Conservation (phyloP, 1,284 basidiomycete genomes). For the Pseudozyma flocculosa region DNA sequence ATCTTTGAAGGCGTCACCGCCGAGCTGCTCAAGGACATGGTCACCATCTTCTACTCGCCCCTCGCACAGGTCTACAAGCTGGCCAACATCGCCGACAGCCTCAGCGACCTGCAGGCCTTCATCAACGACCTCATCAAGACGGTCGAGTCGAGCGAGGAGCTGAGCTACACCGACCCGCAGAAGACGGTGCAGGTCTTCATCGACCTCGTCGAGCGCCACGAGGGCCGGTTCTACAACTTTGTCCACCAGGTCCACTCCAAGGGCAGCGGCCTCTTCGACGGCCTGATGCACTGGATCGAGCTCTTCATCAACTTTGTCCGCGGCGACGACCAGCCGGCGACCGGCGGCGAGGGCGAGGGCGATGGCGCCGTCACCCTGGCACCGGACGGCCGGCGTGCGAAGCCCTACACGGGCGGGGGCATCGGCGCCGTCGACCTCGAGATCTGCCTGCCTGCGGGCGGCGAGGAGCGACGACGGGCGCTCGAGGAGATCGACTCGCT, state of each 20-base stretch:
- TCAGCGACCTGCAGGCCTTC: conserved; percentile 89
- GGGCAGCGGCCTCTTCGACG: conserved; percentile 89
- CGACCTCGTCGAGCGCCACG: conserved; percentile 87
- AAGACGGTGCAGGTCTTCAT: conserved; percentile 90
- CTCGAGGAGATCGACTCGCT: conserved; percentile 52
- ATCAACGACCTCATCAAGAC: conserved; percentile 93
- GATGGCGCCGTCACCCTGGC: neutral
- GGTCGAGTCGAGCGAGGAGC: conserved; percentile 84
- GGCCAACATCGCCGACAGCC: conserved; percentile 91
- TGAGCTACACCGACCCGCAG: conserved; percentile 80
- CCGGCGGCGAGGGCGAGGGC: conserved; percentile 63
- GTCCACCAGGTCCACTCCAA: conserved; percentile 99
- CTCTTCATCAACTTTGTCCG: conserved; percentile 87
- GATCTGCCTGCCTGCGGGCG: conserved; percentile 49
- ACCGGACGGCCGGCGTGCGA: neutral
- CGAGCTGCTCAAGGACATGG: conserved; percentile 94
- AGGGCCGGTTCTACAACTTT: conserved; percentile 92
- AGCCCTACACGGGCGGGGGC: conserved; percentile 14
- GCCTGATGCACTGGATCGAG: conserved; percentile 95
- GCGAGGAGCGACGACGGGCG: conserved; percentile 33
- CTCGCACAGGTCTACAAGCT: conserved; percentile 98
- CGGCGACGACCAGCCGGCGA: conserved; percentile 69
- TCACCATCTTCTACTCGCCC: conserved; percentile 97
- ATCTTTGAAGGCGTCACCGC: conserved; percentile 96
- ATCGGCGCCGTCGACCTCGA: conserved; percentile 52